phyloP scores from a whole-genome alignment of 345 rosid species.

The Heritiera littoralis region DNA sequence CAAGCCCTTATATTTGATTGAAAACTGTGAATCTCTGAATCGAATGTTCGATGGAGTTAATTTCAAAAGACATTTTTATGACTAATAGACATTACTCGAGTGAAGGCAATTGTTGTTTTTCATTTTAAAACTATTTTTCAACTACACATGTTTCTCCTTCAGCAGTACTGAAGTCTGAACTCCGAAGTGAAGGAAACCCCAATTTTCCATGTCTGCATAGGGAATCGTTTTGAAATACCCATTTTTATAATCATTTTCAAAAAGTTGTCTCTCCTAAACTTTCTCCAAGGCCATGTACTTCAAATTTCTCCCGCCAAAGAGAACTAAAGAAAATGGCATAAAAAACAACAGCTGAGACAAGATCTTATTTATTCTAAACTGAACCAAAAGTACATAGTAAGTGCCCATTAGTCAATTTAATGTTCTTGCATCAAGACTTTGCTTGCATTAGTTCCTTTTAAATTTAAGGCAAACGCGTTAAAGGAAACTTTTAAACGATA shows the following conservation, averaged over 20 bases:
- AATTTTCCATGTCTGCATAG: not conserved
- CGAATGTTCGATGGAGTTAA: no score
- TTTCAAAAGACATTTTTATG: not conserved
- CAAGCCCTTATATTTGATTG: no score
- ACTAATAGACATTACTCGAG: not conserved
- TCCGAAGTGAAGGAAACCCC: no score
- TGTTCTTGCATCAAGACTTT: not conserved
- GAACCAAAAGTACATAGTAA: no score
- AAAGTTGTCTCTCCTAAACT: not conserved
- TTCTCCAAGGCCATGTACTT: not conserved
- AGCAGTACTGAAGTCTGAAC: no score
- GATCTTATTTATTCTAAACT: no score
- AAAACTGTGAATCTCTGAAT: no score
- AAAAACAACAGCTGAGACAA: not conserved
- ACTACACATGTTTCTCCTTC: no score
- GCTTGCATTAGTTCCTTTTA: not conserved
- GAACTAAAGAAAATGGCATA: not conserved
- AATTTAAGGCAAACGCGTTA: not conserved
- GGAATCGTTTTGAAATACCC: not conserved
- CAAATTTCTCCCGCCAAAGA: not conserved
- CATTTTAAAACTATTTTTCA: no score
- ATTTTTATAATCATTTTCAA: not conserved
- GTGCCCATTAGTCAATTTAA: not conserved
- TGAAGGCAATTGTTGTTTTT: not conserved
- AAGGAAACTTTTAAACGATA: not conserved